These are phyloP conservation scores for Vitis hybrid DNA, from an alignment of 177 flowering plant species.

Conservation along the genomic window DNA sequence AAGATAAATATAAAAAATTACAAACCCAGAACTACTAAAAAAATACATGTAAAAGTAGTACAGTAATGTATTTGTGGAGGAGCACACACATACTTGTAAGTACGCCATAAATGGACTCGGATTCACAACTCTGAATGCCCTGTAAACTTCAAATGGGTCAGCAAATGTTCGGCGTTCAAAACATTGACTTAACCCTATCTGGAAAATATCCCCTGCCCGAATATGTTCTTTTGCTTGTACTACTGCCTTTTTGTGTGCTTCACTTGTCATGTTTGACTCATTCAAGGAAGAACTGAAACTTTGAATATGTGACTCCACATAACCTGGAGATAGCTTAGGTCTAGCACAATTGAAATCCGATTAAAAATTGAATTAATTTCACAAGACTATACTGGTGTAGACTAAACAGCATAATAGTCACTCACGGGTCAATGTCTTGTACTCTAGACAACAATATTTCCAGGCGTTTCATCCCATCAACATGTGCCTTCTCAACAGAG, in stretches of 20 bases:
- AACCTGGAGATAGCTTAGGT: slow-evolving; percentile 68
- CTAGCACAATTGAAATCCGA: slow-evolving; percentile 33
- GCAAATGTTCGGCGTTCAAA: slow-evolving; percentile 95
- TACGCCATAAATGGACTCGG: slow-evolving; percentile 95
- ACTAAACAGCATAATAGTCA: slow-evolving; percentile 2
- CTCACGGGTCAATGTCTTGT: slow-evolving; percentile 59
- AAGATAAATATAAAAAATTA: not conserved
- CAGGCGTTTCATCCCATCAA: slow-evolving; percentile 62
- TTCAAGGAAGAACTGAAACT: slow-evolving; percentile 51
- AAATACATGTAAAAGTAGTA: not conserved
- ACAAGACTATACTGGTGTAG: not conserved
- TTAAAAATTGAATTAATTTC: not conserved
- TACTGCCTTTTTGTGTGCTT: slow-evolving; percentile 47
- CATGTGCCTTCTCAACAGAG: slow-evolving; percentile 61
- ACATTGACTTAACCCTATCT: slow-evolving; percentile 90
- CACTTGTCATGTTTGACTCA: slow-evolving; percentile 53
- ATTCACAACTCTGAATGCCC: slow-evolving; percentile 89
- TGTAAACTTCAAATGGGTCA: slow-evolving; percentile 93
- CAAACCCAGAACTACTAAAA: not conserved
- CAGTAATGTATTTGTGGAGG: not conserved
- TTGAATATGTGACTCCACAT: slow-evolving; percentile 40
- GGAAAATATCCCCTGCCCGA: slow-evolving; percentile 83
- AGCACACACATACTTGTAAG: slow-evolving; percentile 54
- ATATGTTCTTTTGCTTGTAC: slow-evolving; percentile 80
- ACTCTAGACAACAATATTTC: slow-evolving; percentile 55